A percentile compares a stretch with the other conserved stretches of the same genome.
Conservation (phyloP, 768 basidiomycete species). For the Pholiota microspora region DNA sequence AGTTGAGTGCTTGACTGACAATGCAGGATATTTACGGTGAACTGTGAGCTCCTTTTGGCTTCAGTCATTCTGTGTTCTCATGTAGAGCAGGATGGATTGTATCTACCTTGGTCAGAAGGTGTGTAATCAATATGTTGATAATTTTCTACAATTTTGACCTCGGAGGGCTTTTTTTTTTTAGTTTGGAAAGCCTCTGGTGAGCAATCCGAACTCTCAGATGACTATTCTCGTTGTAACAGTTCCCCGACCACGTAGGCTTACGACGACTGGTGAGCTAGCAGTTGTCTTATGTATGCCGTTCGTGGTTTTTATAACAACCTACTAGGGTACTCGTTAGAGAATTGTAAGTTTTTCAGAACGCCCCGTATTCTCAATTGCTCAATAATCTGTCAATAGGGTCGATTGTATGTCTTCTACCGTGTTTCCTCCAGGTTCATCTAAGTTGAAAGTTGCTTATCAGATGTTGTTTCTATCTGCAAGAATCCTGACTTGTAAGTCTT, state of each 20-base stretch:
- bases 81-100: slow-evolving; percentile 77
- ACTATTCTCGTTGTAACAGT: background rate
- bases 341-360: slow-evolving; percentile 49
- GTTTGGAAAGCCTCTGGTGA: slow-evolving; percentile 79
- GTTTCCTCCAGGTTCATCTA: background rate
- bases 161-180: slow-evolving; percentile 35
- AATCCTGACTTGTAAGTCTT: slow-evolving; percentile 74
- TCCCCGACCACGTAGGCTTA: slow-evolving; percentile 25
- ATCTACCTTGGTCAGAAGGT: slow-evolving; percentile 96
- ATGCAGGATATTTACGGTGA: slow-evolving; percentile 94
- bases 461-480: slow-evolving; percentile 69
- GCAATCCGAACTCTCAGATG: background rate
- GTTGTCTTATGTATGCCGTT: background rate
- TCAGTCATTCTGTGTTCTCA: background rate
- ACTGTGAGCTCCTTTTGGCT: slow-evolving; percentile 45
- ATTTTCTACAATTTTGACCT: slow-evolving; percentile 38
- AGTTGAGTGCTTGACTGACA: background rate
- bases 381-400: slow-evolving; percentile 40
- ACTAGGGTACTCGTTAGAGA: slow-evolving; percentile 69
- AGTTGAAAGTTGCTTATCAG: slow-evolving; percentile 30
- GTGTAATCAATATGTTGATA: slow-evolving; percentile 6
- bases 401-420: slow-evolving; percentile 53
- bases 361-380: background rate
- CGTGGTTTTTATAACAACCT: background rate
- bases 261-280: slow-evolving; percentile 43